Evolutionary conservation across 768 basidiomycete genomes (phyloP).

Genomic region (Xerocomellus chrysenteron): DNA sequence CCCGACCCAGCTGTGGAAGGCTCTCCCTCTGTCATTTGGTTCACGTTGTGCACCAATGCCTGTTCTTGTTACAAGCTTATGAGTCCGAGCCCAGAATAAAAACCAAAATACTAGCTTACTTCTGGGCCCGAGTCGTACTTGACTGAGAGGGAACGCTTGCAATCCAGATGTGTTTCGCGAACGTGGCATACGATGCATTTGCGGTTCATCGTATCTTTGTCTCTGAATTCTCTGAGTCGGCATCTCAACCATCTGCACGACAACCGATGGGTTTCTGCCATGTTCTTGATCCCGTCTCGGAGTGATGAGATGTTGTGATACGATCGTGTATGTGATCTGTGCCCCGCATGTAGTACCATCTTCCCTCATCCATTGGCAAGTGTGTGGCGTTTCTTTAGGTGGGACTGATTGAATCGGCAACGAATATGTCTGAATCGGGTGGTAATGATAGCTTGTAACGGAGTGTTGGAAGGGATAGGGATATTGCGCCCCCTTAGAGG

Average conservation of each 20-base stretch:
- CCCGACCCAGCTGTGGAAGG: not conserved
- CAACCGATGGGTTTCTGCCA: rapidly evolving
- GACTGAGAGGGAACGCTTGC: constrained; percentile 1
- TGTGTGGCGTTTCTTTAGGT: not conserved
- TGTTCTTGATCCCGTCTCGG: constrained; percentile 4
- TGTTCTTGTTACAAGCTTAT: constrained; percentile 1
- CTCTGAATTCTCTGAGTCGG: not conserved
- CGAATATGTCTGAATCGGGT: not conserved
- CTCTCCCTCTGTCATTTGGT: not conserved
- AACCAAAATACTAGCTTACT: not conserved
- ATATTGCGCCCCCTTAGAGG: not conserved
- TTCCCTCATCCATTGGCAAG: constrained; percentile 6
- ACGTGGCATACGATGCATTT: constrained; percentile 19
- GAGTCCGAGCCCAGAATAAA: not conserved
- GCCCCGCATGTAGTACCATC: constrained; percentile 2
- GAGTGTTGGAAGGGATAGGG: not conserved
- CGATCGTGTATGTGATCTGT: not conserved
- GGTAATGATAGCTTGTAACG: not conserved
- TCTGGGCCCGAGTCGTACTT: not conserved
- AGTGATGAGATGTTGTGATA: constrained; percentile 10
- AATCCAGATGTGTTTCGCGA: constrained; percentile 11
- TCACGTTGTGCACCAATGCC: not conserved
- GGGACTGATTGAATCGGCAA: not conserved
- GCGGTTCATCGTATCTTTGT: not conserved
- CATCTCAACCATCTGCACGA: constrained; percentile 13